A percentile compares a stretch with the other conserved stretches of the same genome.
These are phyloP conservation scores for Botrytis cinerea DNA, from an alignment of 2,329 filamentous ascomycete species.

Conservation along the genomic window DNA sequence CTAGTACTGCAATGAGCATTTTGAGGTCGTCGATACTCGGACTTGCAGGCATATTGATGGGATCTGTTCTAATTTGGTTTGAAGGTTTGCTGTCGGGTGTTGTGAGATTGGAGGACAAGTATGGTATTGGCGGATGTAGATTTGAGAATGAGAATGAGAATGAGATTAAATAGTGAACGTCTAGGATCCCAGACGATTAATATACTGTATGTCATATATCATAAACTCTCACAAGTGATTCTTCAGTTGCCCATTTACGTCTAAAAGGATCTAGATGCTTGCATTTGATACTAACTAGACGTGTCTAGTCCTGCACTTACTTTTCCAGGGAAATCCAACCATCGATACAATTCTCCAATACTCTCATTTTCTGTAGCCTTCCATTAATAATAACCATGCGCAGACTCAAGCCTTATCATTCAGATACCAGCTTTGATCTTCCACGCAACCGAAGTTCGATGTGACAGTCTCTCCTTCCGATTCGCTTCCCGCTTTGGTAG, in stretches of 20 bases:
- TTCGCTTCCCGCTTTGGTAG: neutral
- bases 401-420: neutral
- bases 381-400: neutral
- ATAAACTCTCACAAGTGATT: neutral
- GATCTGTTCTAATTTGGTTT: neutral
- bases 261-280: neutral
- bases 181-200: neutral
- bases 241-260: neutral
- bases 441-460: neutral
- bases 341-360: neutral
- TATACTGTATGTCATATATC: neutral
- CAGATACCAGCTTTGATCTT: neutral
- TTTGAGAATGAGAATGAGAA: neutral
- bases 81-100: neutral
- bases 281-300: neutral
- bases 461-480: neutral
- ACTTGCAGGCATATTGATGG: neutral
- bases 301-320: neutral
- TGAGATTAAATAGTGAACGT: too few species aligned
- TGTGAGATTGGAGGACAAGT: neutral
- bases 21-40: neutral
- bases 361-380: neutral
- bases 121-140: neutral
- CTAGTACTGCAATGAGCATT: neutral
- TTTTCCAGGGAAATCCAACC: neutral